Percentiles rank a stretch among this genome's conserved stretches.
Conservation (phyloP, 129 eudicot species). For the Lactuca sativa region DNA sequence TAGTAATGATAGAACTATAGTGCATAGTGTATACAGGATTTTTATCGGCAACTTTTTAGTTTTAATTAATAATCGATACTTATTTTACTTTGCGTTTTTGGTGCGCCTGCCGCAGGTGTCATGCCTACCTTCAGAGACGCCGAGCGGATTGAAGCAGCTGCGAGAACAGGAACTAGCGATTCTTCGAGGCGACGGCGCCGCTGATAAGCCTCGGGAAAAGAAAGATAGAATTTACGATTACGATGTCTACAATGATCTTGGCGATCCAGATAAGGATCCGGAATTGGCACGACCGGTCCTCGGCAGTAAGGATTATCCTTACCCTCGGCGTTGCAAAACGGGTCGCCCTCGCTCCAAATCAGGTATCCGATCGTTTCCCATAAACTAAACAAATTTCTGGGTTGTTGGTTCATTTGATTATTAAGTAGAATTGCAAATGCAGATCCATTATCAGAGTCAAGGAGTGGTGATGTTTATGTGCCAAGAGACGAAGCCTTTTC, state of each 20-base stretch:
- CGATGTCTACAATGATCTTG: slow-evolving; percentile 76
- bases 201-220: slow-evolving; percentile 39
- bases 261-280: slow-evolving; percentile 48
- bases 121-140: slow-evolving; percentile 69
- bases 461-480: slow-evolving; percentile 47
- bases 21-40: too few species aligned
- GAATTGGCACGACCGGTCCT: slow-evolving; percentile 63
- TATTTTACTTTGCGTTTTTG: too few species aligned
- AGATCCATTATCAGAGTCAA: slow-evolving; percentile 61
- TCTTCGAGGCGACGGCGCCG: slow-evolving; percentile 60
- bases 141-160: slow-evolving; percentile 46
- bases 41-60: too few species aligned
- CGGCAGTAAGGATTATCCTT: slow-evolving; percentile 61
- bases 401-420: background rate
- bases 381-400: too few species aligned
- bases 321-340: slow-evolving; percentile 91
- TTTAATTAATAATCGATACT: too few species aligned
- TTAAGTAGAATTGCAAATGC: slow-evolving; percentile 1
- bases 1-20: too few species aligned
- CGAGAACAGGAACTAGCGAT: slow-evolving; percentile 53
- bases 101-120: slow-evolving; percentile 30
- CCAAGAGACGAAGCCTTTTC: slow-evolving; percentile 84
- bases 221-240: slow-evolving; percentile 71
- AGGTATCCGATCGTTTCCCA: slow-evolving; percentile 14
- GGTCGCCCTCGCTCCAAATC: slow-evolving; percentile 51